Conservation (phyloP, 1,284 basidiomycete species). For the Naganishia sp. region DNA sequence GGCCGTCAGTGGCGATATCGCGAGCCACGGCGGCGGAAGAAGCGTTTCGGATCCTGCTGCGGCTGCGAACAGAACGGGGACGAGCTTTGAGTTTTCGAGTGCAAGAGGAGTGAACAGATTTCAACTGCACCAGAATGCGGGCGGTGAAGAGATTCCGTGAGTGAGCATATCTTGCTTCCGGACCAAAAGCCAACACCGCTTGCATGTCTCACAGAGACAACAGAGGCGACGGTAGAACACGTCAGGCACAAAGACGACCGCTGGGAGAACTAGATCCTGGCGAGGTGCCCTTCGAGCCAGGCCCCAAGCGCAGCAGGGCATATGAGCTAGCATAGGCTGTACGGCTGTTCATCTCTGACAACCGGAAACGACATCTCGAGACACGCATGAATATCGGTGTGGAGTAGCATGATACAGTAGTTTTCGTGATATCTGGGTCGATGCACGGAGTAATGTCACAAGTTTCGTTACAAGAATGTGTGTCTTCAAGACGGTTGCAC, state of each 20-base stretch:
- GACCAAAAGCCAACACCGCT: not conserved
- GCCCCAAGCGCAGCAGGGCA: conserved; percentile 9
- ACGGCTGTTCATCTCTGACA: not conserved
- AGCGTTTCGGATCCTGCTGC: conserved; percentile 20
- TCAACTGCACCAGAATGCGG: not conserved
- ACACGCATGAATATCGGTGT: conserved; percentile 5
- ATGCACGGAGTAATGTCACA: conserved; percentile 14
- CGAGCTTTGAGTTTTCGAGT: conserved; percentile 3
- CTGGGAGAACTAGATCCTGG: conserved; percentile 22
- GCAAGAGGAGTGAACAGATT: conserved; percentile 11
- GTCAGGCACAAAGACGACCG: conserved; percentile 10
- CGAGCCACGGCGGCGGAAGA: not conserved
- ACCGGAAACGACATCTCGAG: not conserved
- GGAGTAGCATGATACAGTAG: conserved; percentile 21
- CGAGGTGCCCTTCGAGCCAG: conserved; percentile 16
- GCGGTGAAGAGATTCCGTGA: conserved; percentile 11
- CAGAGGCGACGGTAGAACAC: not conserved
- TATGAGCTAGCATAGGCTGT: not conserved
- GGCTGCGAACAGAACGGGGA: not conserved
- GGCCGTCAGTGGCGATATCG: not conserved
- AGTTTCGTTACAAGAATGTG: conserved; percentile 21
- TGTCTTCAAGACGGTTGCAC: not conserved
- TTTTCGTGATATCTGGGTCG: not conserved
- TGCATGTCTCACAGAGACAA: not conserved
- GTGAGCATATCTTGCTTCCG: not conserved